These are phyloP conservation scores for Canariomyces notabilis DNA, from an alignment of 2,329 filamentous ascomycete species.

Conservation along the genomic window DNA sequence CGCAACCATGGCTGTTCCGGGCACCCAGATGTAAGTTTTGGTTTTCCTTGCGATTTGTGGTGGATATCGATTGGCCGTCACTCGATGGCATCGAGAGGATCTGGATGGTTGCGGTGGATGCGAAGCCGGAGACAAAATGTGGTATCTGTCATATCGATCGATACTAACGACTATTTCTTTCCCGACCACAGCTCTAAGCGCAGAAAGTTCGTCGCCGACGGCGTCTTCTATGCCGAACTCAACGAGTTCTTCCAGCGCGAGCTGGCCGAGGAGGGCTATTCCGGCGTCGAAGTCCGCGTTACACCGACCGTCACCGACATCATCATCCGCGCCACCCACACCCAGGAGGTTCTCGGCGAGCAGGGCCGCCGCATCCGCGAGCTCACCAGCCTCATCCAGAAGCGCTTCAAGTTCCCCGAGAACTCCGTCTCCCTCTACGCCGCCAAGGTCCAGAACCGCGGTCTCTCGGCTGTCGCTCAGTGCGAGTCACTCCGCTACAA, in stretches of 20 bases:
- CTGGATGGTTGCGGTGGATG: background rate
- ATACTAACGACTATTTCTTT: constrained; percentile 22
- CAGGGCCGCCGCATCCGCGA: constrained; percentile 99
- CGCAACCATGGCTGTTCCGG: constrained; percentile 56
- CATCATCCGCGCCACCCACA: constrained; percentile 99
- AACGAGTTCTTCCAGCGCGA: constrained; percentile 99
- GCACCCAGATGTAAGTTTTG: constrained; percentile 55
- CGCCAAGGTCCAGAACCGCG: constrained; percentile 99
- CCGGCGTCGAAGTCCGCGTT: constrained; percentile 98
- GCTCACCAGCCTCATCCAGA: constrained; percentile 99
- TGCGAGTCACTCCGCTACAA: constrained; percentile 99
- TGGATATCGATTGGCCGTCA: background rate
- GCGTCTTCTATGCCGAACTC: constrained; percentile 99
- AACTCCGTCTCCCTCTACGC: constrained; percentile 99
- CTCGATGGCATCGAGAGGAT: background rate
- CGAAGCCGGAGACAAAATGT: constrained; percentile 6
- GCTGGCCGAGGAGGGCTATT: constrained; percentile 99
- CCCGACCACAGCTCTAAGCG: constrained; percentile 66
- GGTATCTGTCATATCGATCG: constrained; percentile 4
- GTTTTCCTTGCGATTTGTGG: background rate
- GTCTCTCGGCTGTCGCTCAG: constrained; percentile 98
- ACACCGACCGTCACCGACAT: constrained; percentile 99
- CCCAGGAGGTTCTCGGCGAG: constrained; percentile 99
- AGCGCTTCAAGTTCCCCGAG: constrained; percentile 99
- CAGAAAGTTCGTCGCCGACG: constrained; percentile 94